Evolutionary conservation across 208 protist species (phyloP).

Genomic region (Leishmania mexicana): DNA sequence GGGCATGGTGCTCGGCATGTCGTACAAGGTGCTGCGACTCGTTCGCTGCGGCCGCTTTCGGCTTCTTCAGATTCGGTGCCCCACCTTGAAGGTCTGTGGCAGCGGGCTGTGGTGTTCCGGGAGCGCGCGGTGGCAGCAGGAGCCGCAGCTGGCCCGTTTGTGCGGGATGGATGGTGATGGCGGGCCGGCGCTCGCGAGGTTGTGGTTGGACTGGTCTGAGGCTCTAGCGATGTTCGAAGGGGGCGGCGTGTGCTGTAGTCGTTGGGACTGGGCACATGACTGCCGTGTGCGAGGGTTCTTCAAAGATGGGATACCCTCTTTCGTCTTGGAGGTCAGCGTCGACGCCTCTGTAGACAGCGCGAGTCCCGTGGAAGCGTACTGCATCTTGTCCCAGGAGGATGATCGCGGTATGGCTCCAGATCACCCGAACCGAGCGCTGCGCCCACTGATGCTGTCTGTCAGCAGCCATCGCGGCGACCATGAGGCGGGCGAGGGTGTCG

Average conservation of each 20-base stretch:
- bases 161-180: slow-evolving; percentile 33
- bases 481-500: no score
- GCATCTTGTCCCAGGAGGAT: no score
- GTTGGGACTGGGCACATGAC: slow-evolving; percentile 34
- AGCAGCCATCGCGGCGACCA: no score
- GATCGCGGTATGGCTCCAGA: no score
- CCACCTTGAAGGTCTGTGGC: slow-evolving; percentile 25
- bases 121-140: slow-evolving; percentile 37
- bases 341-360: no score
- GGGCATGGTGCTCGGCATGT: slow-evolving; percentile 45
- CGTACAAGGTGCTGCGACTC: slow-evolving; percentile 41
- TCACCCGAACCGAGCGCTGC: no score
- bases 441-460: no score
- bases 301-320: slow-evolving; percentile 34
- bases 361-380: no score
- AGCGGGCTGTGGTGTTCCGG: slow-evolving; percentile 37
- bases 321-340: slow-evolving; percentile 50
- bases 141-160: slow-evolving; percentile 32
- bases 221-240: slow-evolving; percentile 60
- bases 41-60: slow-evolving; percentile 29
- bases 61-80: slow-evolving; percentile 46
- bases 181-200: slow-evolving; percentile 1
- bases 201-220: slow-evolving; percentile 70
- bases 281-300: slow-evolving; percentile 62
- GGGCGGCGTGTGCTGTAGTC: slow-evolving; percentile 49